phyloP scores from a whole-genome alignment of 768 basidiomycete genomes.

The Boletus pseudopeckii region DNA sequence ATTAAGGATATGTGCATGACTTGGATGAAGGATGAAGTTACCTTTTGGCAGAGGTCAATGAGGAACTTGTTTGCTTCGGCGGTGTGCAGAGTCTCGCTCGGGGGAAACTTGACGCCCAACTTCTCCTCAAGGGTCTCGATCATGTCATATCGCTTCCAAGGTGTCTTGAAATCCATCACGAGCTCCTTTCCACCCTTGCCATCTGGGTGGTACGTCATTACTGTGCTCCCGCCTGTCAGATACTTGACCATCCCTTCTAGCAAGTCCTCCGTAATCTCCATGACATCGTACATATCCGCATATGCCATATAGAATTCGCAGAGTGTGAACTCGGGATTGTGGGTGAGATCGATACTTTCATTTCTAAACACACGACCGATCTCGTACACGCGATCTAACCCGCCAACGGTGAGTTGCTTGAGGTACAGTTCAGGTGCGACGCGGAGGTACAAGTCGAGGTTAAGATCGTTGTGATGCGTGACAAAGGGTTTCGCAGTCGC shows the following conservation, averaged over 20 bases:
- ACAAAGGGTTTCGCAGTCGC: conserved; percentile 99
- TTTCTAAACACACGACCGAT: conserved; percentile 98
- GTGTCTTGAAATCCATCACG: conserved; percentile 82
- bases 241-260: conserved; percentile 88
- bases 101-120: conserved; percentile 86
- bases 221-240: conserved; percentile 77
- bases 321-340: conserved; percentile 99
- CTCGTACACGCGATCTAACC: conserved; percentile 96
- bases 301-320: conserved; percentile 99
- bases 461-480: conserved; percentile 98
- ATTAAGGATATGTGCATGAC: not conserved
- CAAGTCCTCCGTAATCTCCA: conserved; percentile 94
- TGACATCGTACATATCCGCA: conserved; percentile 97
- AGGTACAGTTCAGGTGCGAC: conserved; percentile 97
- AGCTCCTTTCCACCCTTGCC: conserved; percentile 80
- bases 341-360: conserved; percentile 97
- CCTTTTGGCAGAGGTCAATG: conserved; percentile 80
- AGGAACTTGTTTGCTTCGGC: conserved; percentile 87
- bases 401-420: conserved; percentile 96
- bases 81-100: conserved; percentile 86
- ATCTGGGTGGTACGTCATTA: conserved; percentile 85
- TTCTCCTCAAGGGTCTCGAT: conserved; percentile 95
- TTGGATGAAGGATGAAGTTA: conserved; percentile 22
- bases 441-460: conserved; percentile 94
- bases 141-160: conserved; percentile 99